Evolutionary conservation across 148 eudicot genomes (phyloP).

Genomic region (Cornus florida): DNA sequence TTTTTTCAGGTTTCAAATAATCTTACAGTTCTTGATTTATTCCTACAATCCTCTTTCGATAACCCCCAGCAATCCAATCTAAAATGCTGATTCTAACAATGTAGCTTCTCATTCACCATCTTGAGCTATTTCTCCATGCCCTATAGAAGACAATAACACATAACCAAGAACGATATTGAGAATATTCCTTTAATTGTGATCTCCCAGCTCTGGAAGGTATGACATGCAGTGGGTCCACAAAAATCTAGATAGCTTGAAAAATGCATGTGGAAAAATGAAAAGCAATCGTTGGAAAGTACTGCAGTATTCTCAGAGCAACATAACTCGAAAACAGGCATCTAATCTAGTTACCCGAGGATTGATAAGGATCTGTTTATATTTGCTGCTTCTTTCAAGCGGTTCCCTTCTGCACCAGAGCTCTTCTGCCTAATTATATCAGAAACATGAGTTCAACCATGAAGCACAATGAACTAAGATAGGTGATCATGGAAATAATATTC

Average conservation of each 20-base stretch:
- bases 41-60: too few species aligned
- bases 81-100: too few species aligned
- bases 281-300: conserved; percentile 8
- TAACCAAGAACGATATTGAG: too few species aligned
- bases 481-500: background rate
- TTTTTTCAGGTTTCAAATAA: too few species aligned
- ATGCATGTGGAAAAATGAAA: background rate
- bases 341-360: conserved; percentile 54
- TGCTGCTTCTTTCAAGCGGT: conserved; percentile 71
- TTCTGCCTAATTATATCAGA: conserved; percentile 47
- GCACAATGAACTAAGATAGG: conserved; percentile 12
- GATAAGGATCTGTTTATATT: conserved; percentile 70
- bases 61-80: too few species aligned
- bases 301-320: background rate
- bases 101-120: too few species aligned
- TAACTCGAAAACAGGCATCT: background rate
- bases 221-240: too few species aligned
- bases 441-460: background rate
- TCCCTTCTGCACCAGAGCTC: conserved; percentile 75
- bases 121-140: too few species aligned
- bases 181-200: too few species aligned
- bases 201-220: too few species aligned
- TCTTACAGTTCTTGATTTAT: too few species aligned
- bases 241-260: background rate
- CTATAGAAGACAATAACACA: too few species aligned